Evolutionary conservation across 345 rosid genomes (phyloP).

Genomic region (Eucalyptus microcorys): DNA sequence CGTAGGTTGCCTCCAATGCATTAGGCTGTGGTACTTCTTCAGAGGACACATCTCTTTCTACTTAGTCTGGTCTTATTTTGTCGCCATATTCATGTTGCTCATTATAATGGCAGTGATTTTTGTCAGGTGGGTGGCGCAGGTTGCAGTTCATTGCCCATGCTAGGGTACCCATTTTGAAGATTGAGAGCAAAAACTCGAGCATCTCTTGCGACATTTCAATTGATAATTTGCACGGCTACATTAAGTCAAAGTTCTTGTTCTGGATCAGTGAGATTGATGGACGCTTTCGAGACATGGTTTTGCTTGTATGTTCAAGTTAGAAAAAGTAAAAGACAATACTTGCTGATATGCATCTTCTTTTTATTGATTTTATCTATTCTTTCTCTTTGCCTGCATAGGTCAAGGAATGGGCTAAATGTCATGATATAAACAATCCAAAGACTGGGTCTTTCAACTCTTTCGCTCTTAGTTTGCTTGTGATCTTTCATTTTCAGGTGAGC

Average conservation of each 20-base stretch:
- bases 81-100: background rate
- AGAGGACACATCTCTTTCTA: background rate
- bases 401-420: slow-evolving; percentile 96
- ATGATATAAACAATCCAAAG: slow-evolving; percentile 63
- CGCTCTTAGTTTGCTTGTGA: slow-evolving; percentile 67
- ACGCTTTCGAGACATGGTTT: slow-evolving; percentile 72
- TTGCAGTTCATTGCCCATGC: slow-evolving; percentile 52
- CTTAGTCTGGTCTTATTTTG: background rate
- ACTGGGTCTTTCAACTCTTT: slow-evolving; percentile 67
- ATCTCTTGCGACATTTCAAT: slow-evolving; percentile 85
- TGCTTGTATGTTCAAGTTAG: slow-evolving; percentile 34
- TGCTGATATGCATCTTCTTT: background rate
- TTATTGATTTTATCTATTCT: background rate
- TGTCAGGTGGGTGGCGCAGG: slow-evolving; percentile 41
- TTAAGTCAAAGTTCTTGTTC: slow-evolving; percentile 67
- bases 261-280: slow-evolving; percentile 80
- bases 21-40: background rate
- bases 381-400: slow-evolving; percentile 32
- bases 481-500: slow-evolving; percentile 91
- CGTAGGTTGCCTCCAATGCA: background rate
- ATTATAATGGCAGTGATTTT: background rate
- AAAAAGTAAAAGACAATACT: background rate
- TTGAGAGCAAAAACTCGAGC: slow-evolving; percentile 24
- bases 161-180: slow-evolving; percentile 77
- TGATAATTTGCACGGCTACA: slow-evolving; percentile 61